Evolutionary conservation across 352 stramenopile genomes (phyloP).

Genomic region (Pythium dissotocum): DNA sequence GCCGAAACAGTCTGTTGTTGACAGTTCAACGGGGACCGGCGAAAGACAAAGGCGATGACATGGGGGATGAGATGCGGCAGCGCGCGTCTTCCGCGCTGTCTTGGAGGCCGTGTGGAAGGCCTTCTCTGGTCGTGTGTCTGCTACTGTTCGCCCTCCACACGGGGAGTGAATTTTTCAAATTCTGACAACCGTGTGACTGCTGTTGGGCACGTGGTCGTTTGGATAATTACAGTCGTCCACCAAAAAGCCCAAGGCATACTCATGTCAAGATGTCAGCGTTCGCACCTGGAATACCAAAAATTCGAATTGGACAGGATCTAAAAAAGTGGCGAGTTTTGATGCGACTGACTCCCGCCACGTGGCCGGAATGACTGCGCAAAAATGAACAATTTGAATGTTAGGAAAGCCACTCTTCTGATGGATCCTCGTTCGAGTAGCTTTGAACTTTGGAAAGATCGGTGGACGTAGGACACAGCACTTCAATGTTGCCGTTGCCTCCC

Average conservation of each 20-base stretch:
- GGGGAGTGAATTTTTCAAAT: background rate
- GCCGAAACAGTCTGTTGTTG: background rate
- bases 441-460: no score
- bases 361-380: background rate
- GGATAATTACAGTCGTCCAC: background rate
- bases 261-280: background rate
- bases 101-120: background rate
- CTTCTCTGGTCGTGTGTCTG: background rate
- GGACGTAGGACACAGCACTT: no score
- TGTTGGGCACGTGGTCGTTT: background rate
- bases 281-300: background rate
- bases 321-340: background rate
- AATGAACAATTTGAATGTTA: no score
- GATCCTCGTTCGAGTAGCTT: no score
- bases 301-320: background rate
- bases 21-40: background rate
- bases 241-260: background rate
- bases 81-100: background rate
- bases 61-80: background rate
- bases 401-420: no score
- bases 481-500: no score
- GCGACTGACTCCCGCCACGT: background rate
- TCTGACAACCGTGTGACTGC: background rate
- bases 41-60: background rate
- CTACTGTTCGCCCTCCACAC: background rate